Percentiles rank a stretch among this genome's conserved stretches.
phyloP scores from a whole-genome alignment of 2,329 filamentous ascomycete species.

The Neonectria faginata region DNA sequence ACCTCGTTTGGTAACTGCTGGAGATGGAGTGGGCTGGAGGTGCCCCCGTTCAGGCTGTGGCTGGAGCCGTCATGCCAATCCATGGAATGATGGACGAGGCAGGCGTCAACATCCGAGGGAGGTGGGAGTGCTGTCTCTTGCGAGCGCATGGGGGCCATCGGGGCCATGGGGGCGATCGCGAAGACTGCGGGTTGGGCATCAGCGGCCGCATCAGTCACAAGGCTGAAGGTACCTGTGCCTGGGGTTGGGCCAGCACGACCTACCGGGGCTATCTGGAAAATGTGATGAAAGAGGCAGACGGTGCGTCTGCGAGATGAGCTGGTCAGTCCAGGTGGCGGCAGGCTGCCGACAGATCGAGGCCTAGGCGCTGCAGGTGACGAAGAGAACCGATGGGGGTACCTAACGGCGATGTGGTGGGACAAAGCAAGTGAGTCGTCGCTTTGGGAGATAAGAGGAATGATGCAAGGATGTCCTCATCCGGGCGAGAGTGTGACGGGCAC shows the following conservation, averaged over 20 bases:
- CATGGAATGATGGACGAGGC: conserved; percentile 8
- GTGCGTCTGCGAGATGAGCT: conserved; percentile 51
- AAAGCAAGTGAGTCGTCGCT: conserved; percentile 21
- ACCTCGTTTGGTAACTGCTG: conserved; percentile 67
- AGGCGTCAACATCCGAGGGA: conserved; percentile 17
- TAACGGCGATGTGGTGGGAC: conserved; percentile 32
- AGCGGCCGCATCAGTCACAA: conserved; percentile 40
- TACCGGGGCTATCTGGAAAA: conserved; percentile 28
- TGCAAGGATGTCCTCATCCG: conserved; percentile 24
- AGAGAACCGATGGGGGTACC: conserved; percentile 33
- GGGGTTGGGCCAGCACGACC: conserved; percentile 28
- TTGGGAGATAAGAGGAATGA: conserved; percentile 15
- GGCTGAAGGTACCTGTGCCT: conserved; percentile 35
- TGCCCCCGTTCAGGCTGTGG: conserved; percentile 6
- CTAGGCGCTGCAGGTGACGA: conserved; percentile 36
- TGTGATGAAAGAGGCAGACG: conserved; percentile 46
- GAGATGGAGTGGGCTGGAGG: conserved; percentile 41
- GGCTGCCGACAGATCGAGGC: conserved; percentile 37
- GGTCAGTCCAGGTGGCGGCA: conserved; percentile 47
- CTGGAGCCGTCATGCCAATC: conserved; percentile 2
- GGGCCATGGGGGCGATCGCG: conserved; percentile 22
- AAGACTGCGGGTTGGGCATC: conserved; percentile 47
- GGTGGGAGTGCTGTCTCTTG: conserved; percentile 24
- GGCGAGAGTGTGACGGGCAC: conserved; percentile 17
- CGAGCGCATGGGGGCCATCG: conserved; percentile 25